phyloP scores from a whole-genome alignment of 2,329 filamentous ascomycete species.

The Trichoderma polysporum region DNA sequence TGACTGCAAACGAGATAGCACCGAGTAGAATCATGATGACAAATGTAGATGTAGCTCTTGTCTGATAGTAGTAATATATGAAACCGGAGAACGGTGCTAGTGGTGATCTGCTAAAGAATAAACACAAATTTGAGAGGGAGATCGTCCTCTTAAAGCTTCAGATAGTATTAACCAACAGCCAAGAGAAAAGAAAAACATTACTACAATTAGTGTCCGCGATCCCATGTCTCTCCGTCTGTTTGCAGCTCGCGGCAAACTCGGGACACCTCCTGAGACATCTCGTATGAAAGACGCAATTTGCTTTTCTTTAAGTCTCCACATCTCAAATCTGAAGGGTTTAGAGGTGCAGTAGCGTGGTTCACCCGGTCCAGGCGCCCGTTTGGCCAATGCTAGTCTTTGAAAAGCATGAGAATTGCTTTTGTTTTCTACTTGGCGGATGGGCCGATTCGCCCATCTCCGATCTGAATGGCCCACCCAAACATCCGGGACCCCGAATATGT shows the following conservation, averaged over 20 bases:
- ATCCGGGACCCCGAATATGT: conserved; percentile 4
- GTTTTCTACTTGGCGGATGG: not conserved
- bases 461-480: not conserved
- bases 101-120: not conserved
- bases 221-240: not conserved
- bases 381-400: not conserved
- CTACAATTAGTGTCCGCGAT: not conserved
- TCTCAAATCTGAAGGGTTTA: not conserved
- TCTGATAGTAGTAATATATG: not conserved
- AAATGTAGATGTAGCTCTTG: not conserved
- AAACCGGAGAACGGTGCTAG: not conserved
- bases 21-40: not conserved
- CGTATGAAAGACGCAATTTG: conserved; percentile 7
- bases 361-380: not conserved
- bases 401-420: not conserved
- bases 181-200: not conserved
- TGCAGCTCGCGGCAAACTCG: conserved; percentile 7
- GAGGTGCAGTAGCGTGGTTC: conserved; percentile 6
- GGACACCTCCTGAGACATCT: not conserved
- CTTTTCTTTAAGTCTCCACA: not conserved
- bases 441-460: not conserved
- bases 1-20: not conserved
- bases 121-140: not conserved
- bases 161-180: not conserved
- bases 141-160: not conserved